phyloP scores from a whole-genome alignment of 2,329 filamentous ascomycete genomes.

The Cladosporium velox region DNA sequence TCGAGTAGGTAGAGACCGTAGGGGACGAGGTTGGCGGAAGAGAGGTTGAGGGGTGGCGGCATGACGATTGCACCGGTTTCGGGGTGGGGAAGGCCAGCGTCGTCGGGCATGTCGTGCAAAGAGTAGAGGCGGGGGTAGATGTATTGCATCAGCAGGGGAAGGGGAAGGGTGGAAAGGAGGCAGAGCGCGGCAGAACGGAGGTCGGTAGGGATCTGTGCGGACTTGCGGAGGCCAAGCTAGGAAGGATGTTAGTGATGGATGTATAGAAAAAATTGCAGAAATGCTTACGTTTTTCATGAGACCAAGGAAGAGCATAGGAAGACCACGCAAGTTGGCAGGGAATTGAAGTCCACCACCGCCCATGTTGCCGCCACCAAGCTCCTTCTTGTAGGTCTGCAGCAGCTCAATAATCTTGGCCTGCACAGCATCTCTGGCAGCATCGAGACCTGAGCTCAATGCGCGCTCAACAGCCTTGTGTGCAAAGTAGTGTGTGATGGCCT shows the following conservation, averaged over 20 bases:
- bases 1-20: constrained; percentile 96
- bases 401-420: constrained; percentile 92
- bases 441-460: constrained; percentile 79
- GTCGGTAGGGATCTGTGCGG: constrained; percentile 89
- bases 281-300: constrained; percentile 88
- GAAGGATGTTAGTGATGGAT: constrained; percentile 32
- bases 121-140: constrained; percentile 71
- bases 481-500: constrained; percentile 90
- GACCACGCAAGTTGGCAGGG: constrained; percentile 83
- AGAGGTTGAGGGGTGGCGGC: constrained; percentile 80
- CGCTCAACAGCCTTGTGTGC: constrained; percentile 97
- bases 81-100: constrained; percentile 80
- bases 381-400: constrained; percentile 93
- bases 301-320: constrained; percentile 88
- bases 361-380: constrained; percentile 93
- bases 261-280: no score
- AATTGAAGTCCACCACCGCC: constrained; percentile 89
- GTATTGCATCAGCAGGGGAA: constrained; percentile 89
- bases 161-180: constrained; percentile 86
- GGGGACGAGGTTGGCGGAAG: constrained; percentile 81
- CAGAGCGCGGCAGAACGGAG: constrained; percentile 90
- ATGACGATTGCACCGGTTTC: constrained; percentile 87
- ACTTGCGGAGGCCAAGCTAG: constrained; percentile 78
- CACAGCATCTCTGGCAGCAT: constrained; percentile 85
- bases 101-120: constrained; percentile 94